Base-by-base conservation (phyloP, 1,139 yeast genomes). In the Nematodospora anomalae region DNA sequence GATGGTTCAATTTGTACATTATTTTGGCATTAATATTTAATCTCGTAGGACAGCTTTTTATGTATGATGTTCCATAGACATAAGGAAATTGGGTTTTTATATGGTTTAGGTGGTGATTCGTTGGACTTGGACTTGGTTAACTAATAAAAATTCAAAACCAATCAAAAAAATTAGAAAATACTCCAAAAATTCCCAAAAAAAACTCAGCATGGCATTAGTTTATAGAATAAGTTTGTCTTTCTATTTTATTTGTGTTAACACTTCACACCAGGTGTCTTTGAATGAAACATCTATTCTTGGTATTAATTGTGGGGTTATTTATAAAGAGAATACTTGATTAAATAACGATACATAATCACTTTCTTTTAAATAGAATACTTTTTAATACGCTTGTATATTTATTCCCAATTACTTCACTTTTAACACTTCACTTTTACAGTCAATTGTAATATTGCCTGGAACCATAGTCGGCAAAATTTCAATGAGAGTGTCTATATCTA, bases 1-100 rank as follows among this genome's bases (percentile, higher is more conserved):
- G 34, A 32, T 18, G 16, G 11, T 30, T 25, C 28, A 25, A 25
- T 14, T 28, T 34, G 33, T 34, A 28, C 30, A 34, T 34, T 34
- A 34, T 14, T 16, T 32, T 28, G n/a, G 31, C 26, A 27, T 35
- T 27, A 9, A 9, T 26, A 22, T 28, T 26, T 28, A 28, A 30
- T 37, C 24, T 16, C 20, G 16, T 32, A 18, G 29, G 34, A 28
- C 26, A 30, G 25, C 10, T 23, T 33, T 30, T 5, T 16, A 25
- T 12, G 11, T 36, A 26, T 31, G 38, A 35, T 30, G 38, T 35
- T 24, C 38, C 38, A 12, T 35, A 31, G 35, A 6, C 23, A 5
- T 16, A 16, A 22, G 12, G 21, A 18, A 18, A 18, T 18, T 18
- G 21, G 21, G 21, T 6, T 18, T n/a, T 18, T 18, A 23, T 23